These are phyloP conservation scores for Stereocaulon alpinum DNA, from an alignment of 495 filamentous ascomycete species.

Conservation along the genomic window DNA sequence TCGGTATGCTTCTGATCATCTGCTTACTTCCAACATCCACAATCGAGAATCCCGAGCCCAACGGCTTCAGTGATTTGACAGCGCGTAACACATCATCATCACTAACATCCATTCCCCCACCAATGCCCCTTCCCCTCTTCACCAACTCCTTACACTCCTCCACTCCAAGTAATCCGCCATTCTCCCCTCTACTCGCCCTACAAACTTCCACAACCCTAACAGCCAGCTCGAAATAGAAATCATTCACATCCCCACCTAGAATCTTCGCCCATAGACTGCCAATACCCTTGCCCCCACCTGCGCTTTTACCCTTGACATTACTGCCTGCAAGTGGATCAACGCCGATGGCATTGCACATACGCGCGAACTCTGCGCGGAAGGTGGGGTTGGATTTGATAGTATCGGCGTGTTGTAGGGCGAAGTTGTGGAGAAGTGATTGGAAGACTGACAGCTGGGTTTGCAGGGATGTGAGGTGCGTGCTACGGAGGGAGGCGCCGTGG, in stretches of 20 bases:
- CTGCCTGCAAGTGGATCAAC: conserved; percentile 83
- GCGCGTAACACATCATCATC: conserved; percentile 86
- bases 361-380: conserved; percentile 93
- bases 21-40: conserved; percentile 68
- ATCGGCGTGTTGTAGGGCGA: conserved; percentile 85
- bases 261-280: conserved; percentile 88
- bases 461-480: conserved; percentile 68
- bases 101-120: conserved; percentile 64
- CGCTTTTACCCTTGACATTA: conserved; percentile 41
- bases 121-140: conserved; percentile 57
- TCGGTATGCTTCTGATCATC: conserved; percentile 88
- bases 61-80: conserved; percentile 74
- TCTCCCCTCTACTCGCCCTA: conserved; percentile 74
- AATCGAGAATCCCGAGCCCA: conserved; percentile 79
- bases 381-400: conserved; percentile 90
- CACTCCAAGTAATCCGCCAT: conserved; percentile 83
- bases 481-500: conserved; percentile 77
- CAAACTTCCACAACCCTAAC: conserved; percentile 92
- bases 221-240: conserved; percentile 96
- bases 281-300: conserved; percentile 25
- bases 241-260: conserved; percentile 81
- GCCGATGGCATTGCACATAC: conserved; percentile 95
- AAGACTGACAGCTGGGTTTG: conserved; percentile 91
- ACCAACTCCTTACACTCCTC: conserved; percentile 68
- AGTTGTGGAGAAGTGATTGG: conserved; percentile 84